Evolutionary conservation across 768 basidiomycete genomes (phyloP).

Genomic region (Lentinula sp.): DNA sequence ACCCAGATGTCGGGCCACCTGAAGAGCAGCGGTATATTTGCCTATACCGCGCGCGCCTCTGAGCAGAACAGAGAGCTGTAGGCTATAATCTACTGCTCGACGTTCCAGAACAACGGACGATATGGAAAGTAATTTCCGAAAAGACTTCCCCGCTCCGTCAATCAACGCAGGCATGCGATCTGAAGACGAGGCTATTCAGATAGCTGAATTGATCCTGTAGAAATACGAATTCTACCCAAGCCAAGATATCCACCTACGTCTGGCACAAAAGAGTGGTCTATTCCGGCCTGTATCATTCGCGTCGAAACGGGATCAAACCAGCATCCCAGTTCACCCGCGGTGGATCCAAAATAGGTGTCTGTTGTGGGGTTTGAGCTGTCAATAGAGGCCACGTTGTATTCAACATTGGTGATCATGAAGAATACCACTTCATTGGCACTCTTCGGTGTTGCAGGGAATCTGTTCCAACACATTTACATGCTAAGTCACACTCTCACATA

Average conservation of each 20-base stretch:
- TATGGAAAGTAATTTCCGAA: conserved; percentile 48
- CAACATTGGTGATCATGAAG: conserved; percentile 76
- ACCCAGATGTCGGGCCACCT: conserved; percentile 57
- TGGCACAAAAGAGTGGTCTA: conserved; percentile 62
- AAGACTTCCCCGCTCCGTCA: conserved; percentile 23
- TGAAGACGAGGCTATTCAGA: not conserved
- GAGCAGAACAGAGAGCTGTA: conserved; percentile 68
- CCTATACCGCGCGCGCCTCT: conserved; percentile 79
- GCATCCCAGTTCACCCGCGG: conserved; percentile 72
- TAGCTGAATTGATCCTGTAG: not conserved
- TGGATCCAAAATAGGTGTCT: conserved; percentile 49
- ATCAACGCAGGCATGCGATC: not conserved
- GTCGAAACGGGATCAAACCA: conserved; percentile 74
- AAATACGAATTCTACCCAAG: conserved; percentile 32
- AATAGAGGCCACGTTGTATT: conserved; percentile 48
- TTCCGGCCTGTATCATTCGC: conserved; percentile 71
- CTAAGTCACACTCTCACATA: not conserved
- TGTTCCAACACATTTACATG: not conserved
- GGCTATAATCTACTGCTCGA: conserved; percentile 46
- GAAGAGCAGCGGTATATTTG: conserved; percentile 60
- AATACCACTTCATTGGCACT: conserved; percentile 50
- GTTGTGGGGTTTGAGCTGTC: conserved; percentile 8
- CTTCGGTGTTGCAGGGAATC: conserved; percentile 13
- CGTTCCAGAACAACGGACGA: conserved; percentile 49
- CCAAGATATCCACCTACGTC: conserved; percentile 42